Evolutionary conservation across 257 asterid genomes (phyloP).

Genomic region (Nicotiana knightiana): DNA sequence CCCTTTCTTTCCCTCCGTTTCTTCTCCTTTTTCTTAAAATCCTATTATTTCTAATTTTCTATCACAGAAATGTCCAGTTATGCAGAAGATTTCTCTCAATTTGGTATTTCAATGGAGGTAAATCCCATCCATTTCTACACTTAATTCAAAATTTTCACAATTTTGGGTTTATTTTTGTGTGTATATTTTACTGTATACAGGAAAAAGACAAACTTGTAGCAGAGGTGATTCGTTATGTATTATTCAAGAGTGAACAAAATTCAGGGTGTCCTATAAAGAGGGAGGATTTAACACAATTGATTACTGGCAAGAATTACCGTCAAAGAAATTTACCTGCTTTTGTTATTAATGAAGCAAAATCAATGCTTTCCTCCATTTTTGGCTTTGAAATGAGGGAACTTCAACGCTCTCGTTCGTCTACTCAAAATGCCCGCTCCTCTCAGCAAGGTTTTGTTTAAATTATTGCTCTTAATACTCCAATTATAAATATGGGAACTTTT

Average conservation of each 20-base stretch:
- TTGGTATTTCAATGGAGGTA: conserved; percentile 71
- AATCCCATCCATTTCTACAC: not conserved
- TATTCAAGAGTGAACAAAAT: conserved; percentile 69
- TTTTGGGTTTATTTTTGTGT: not conserved
- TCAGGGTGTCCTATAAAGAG: conserved; percentile 83
- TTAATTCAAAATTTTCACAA: not conserved
- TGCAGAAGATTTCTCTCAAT: conserved; percentile 45
- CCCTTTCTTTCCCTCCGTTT: not conserved
- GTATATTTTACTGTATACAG: conserved; percentile 21
- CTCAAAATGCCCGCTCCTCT: conserved; percentile 13
- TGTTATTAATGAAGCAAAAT: conserved; percentile 69
- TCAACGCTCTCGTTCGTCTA: conserved; percentile 56
- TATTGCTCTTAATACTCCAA: no score
- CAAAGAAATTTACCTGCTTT: conserved; percentile 67
- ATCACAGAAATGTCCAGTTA: conserved; percentile 38
- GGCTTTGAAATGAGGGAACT: conserved; percentile 89
- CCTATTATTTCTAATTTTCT: not conserved
- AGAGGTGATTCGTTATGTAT: conserved; percentile 71
- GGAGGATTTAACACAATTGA: conserved; percentile 76
- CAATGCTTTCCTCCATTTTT: conserved; percentile 58
- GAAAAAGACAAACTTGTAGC: conserved; percentile 84
- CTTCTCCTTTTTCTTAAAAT: not conserved
- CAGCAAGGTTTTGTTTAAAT: conserved; percentile 14
- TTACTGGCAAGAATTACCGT: conserved; percentile 57
- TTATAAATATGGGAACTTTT: no score